Evolutionary conservation across 129 eudicot genomes (phyloP).

Genomic region (sunflower (Helianthus annuus)): DNA sequence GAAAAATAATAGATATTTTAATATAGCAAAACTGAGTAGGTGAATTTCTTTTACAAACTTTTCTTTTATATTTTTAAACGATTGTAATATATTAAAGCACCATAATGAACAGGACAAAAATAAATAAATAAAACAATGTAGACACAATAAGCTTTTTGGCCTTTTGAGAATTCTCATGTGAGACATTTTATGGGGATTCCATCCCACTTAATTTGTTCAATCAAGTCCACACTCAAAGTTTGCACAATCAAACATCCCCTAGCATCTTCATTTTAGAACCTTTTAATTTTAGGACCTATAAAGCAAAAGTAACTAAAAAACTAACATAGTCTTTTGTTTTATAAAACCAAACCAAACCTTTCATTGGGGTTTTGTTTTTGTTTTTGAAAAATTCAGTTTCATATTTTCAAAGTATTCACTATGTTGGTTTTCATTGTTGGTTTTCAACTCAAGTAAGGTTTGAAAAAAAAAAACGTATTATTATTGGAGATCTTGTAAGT

Average conservation of each 20-base stretch:
- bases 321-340: not conserved
- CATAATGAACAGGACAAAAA: not conserved
- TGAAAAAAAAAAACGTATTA: too few relatives aligned
- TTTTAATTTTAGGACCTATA: not conserved
- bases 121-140: slow-evolving; percentile 7
- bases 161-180: slow-evolving; percentile 26
- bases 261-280: not conserved
- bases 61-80: too few relatives aligned
- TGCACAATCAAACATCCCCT: slow-evolving; percentile 23
- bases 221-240: slow-evolving; percentile 35
- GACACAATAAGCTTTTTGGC: slow-evolving; percentile 20
- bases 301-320: slow-evolving; percentile 9
- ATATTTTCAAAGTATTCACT: not conserved
- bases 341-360: not conserved
- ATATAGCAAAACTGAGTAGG: too few relatives aligned
- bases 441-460: too few relatives aligned
- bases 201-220: slow-evolving; percentile 34
- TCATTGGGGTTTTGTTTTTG: not conserved
- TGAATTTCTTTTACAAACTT: too few relatives aligned
- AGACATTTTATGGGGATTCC: slow-evolving; percentile 38
- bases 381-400: not conserved
- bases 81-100: too few relatives aligned
- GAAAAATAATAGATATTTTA: too few relatives aligned
- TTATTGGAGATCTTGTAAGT: too few relatives aligned
- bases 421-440: not conserved